Conservation (phyloP, 176 grass and related monocot species). For the Tillandsia fasciculata region DNA sequence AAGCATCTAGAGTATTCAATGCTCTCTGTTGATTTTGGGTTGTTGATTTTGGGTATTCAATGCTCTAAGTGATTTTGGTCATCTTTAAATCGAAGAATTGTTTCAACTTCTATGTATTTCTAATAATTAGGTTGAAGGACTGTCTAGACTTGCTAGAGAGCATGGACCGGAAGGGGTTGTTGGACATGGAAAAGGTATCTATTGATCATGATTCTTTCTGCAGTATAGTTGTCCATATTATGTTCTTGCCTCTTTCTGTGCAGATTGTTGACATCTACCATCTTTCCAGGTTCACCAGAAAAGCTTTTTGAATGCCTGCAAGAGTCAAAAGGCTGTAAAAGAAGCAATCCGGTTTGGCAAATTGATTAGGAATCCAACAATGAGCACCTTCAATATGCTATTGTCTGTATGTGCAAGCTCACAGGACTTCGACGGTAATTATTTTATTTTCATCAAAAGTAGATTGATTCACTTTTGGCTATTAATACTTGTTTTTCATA, state of each 20-base stretch:
- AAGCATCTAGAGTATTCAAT: conserved; percentile 7
- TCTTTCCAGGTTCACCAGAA: conserved; percentile 77
- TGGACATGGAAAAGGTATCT: conserved; percentile 78
- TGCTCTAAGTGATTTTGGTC: background rate
- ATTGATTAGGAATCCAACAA: conserved; percentile 67
- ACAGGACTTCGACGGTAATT: conserved; percentile 80
- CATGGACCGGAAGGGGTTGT: conserved; percentile 48
- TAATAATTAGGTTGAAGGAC: conserved; percentile 58
- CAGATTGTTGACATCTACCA: conserved; percentile 21
- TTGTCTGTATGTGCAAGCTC: conserved; percentile 90
- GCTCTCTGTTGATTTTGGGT: background rate
- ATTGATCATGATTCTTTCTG: background rate
- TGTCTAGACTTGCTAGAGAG: conserved; percentile 62
- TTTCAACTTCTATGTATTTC: background rate
- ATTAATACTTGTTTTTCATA: background rate
- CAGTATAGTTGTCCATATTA: background rate
- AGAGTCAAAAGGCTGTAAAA: conserved; percentile 56
- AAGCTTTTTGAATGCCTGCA: conserved; percentile 82
- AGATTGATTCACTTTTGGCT: background rate
- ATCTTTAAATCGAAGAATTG: background rate
- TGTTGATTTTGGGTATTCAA: background rate
- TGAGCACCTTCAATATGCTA: conserved; percentile 99
- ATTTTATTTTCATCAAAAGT: background rate
- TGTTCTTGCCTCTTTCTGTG: background rate
- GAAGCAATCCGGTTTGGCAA: conserved; percentile 77